Evolutionary conservation across 352 stramenopile species (phyloP).

Genomic region (Phytophthora sansomeana): DNA sequence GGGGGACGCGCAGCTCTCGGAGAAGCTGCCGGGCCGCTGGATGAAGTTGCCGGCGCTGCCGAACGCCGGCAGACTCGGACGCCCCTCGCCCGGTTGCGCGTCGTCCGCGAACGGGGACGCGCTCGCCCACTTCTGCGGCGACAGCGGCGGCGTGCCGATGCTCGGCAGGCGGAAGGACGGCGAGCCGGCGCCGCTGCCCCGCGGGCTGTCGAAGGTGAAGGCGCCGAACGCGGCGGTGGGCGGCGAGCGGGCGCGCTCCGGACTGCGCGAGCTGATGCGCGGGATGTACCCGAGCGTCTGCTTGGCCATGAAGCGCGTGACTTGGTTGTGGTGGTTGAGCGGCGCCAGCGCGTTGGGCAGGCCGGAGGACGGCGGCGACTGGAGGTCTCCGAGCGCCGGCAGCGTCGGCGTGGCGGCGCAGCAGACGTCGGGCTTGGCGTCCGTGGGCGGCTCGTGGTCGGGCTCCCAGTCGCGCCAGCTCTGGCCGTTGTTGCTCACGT

Average conservation of each 20-base stretch:
- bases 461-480: slow-evolving; percentile 38
- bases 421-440: slow-evolving; percentile 23
- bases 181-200: slow-evolving; percentile 25
- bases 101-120: slow-evolving; percentile 35
- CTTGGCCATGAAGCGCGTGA: slow-evolving; percentile 73
- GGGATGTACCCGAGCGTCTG: slow-evolving; percentile 68
- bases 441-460: slow-evolving; percentile 36
- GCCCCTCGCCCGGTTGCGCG: slow-evolving; percentile 8
- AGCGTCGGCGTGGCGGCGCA: slow-evolving; percentile 9
- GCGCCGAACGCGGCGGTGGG: slow-evolving; percentile 20
- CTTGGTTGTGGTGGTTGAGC: slow-evolving; percentile 59
- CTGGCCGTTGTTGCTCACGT: slow-evolving; percentile 34
- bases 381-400: slow-evolving; percentile 15
- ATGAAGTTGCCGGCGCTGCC: slow-evolving; percentile 31
- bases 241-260: slow-evolving; percentile 31
- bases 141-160: slow-evolving; percentile 52
- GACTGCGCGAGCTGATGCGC: slow-evolving; percentile 47
- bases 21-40: slow-evolving; percentile 42
- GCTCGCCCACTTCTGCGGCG: slow-evolving; percentile 49
- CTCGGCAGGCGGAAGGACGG: slow-evolving; percentile 60
- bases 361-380: slow-evolving; percentile 6
- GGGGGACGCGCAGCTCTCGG: slow-evolving; percentile 41
- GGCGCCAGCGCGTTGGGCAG: slow-evolving; percentile 26
- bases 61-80: slow-evolving; percentile 31
- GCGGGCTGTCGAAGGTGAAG: slow-evolving; percentile 41